A percentile compares a stretch with the other conserved stretches of the same genome.
Evolutionary conservation across 345 rosid species (phyloP).

Genomic region (Populus davidiana): DNA sequence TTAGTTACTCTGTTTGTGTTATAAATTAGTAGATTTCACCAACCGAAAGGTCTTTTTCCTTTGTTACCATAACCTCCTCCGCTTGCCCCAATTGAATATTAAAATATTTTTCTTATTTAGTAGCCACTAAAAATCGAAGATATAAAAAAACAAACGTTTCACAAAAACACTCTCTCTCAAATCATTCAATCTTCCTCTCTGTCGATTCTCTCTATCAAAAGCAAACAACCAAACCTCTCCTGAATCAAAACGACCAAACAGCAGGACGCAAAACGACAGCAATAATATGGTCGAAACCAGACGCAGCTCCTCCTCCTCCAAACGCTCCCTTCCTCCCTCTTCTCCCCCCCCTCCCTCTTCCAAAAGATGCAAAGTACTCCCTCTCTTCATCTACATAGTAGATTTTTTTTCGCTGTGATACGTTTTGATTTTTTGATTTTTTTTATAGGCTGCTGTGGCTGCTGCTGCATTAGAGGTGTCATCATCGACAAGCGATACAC

Average conservation of each 20-base stretch:
- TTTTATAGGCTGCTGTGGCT: constrained; percentile 30
- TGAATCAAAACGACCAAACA: background rate
- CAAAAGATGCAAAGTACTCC: constrained; percentile 76
- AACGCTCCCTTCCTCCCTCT: constrained; percentile 49
- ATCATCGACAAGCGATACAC: constrained; percentile 46
- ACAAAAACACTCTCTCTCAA: background rate
- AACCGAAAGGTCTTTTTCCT: background rate
- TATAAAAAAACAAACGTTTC: background rate
- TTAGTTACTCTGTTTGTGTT: background rate
- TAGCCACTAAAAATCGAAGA: background rate
- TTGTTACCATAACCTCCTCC: background rate
- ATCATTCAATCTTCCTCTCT: background rate
- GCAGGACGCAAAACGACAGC: background rate
- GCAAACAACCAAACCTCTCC: background rate
- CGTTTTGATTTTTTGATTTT: constrained; percentile 22
- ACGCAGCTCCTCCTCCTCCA: constrained; percentile 79
- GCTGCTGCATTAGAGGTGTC: constrained; percentile 46
- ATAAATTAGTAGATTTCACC: background rate
- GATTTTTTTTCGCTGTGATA: background rate
- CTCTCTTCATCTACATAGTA: background rate
- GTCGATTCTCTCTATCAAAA: background rate
- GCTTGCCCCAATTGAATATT: background rate
- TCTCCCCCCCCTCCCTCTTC: constrained; percentile 47
- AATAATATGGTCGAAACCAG: constrained; percentile 86
- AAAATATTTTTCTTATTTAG: background rate